Evolutionary conservation across 2,329 filamentous ascomycete species (phyloP), one percentile per base, ranked within the genome.

Genomic region (Aspergillus felis): DNA sequence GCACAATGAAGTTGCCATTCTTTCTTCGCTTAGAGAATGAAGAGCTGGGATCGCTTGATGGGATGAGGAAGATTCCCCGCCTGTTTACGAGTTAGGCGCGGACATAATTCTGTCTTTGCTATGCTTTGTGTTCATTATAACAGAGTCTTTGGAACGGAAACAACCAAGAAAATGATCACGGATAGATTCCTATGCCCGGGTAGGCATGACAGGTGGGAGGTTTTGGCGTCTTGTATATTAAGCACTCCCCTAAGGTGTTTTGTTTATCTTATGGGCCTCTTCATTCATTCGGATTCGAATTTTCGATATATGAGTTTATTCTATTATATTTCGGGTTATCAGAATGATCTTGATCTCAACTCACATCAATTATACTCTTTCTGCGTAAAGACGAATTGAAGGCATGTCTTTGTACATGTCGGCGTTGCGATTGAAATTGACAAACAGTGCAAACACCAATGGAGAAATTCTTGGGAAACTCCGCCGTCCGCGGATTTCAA

Each of bases 371-470:
- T 44, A 7, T 44, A 46, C 42, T 12, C 42, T 20, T 20, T 7
- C 9, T 22, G 22, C 20, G 5, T 12, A 46, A 14, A 25, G n/a
- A 24, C 10, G 29, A 32, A 32, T 35, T 17, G 1, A 35, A 35
- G 32, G 32, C 12, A 4, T 14, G 12, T 35, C 32, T 35, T 38
- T 7, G 14, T 38, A 17, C 5, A 17, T 17, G 14, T 38, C 3
- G 1, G 3, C 32, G 7, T 35, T 17, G 32, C 32, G 32, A 38
- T 22, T 44, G 42, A 67, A 6, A 6, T 46, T 44, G 42, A 67
- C 70, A 72, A 73, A 72, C 66, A 62, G 47, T 66, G 65, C 69
- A 71, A 70, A 70, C 66, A 61, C 41, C 38, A 35, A 48, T 50
- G 42, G 54, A 66, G 68, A 71, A 71, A 70, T 70, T 71, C 68